Evolutionary conservation across 2,329 filamentous ascomycete species (phyloP).

Genomic region (Beauveria rudraprayagi): DNA sequence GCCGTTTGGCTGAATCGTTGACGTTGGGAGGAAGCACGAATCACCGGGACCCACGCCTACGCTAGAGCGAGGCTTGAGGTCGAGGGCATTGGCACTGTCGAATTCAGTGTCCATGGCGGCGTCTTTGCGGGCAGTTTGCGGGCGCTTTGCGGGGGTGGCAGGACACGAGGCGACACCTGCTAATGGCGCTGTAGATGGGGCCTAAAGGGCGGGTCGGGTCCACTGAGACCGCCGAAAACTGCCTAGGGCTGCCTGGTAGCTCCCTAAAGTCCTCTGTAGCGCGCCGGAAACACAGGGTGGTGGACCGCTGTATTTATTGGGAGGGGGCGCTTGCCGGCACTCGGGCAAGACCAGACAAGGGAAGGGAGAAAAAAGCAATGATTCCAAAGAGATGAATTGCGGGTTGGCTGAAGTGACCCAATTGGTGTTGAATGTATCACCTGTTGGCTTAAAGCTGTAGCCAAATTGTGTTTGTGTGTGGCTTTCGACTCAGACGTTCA

Average conservation of each 20-base stretch:
- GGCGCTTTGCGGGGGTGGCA: neutral
- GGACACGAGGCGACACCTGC: neutral
- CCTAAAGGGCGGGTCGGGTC: neutral
- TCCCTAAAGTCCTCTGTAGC: neutral
- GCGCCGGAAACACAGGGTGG: neutral
- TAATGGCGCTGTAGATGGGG: neutral
- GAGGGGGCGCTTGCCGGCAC: neutral
- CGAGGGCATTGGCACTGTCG: neutral
- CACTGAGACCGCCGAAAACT: neutral
- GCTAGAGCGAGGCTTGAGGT: neutral
- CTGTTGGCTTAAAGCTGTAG: too few species aligned
- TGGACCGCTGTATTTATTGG: neutral
- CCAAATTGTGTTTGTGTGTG: too few species aligned
- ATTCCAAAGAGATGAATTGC: too few species aligned
- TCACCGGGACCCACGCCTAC: neutral
- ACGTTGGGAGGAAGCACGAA: constrained; percentile 6
- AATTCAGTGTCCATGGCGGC: constrained; percentile 3
- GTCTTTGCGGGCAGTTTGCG: neutral
- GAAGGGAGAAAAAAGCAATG: too few species aligned
- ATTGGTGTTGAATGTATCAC: too few species aligned
- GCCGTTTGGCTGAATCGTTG: constrained; percentile 6
- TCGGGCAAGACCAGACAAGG: too few species aligned
- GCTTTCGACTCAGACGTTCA: neutral
- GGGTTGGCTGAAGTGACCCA: too few species aligned
- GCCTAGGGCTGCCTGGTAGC: neutral